These are phyloP conservation scores for Pleodorina starrii DNA, from an alignment of 139 green algal species.

Conservation along the genomic window DNA sequence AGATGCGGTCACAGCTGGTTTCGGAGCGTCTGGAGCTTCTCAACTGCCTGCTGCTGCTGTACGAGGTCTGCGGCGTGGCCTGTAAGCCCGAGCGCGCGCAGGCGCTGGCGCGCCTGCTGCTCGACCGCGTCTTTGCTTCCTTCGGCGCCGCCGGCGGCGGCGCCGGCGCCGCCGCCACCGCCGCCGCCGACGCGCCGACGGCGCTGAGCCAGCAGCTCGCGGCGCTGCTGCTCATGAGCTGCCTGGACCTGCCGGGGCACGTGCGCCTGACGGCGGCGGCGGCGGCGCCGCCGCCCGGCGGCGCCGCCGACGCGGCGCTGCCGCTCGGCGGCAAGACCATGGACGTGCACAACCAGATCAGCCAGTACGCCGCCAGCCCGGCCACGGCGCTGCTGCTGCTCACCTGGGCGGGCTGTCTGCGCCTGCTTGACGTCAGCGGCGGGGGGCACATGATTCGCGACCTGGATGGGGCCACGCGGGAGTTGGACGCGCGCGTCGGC, in stretches of 20 bases:
- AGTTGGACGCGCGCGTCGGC: constrained; percentile 19
- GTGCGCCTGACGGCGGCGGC: not conserved
- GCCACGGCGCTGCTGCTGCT: constrained; percentile 54
- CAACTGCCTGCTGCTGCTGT: constrained; percentile 72
- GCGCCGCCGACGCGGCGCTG: not conserved
- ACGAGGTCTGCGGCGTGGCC: constrained; percentile 63
- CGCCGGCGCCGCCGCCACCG: not conserved
- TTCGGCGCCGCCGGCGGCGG: not conserved
- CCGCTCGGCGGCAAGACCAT: constrained; percentile 58
- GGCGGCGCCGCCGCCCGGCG: not conserved
- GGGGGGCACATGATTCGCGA: not conserved
- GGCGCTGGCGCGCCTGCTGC: constrained; percentile 65
- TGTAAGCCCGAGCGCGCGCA: constrained; percentile 65
- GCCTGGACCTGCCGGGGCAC: constrained; percentile 63
- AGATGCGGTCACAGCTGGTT: constrained; percentile 51
- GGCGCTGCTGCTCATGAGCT: constrained; percentile 64
- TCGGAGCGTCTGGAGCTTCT: constrained; percentile 75
- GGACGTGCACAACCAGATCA: constrained; percentile 58
- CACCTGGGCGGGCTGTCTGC: constrained; percentile 52
- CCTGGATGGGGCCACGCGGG: constrained; percentile 33
- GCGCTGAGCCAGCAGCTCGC: constrained; percentile 38
- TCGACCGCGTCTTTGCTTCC: constrained; percentile 57
- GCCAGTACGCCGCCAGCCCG: constrained; percentile 28
- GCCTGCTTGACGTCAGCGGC: constrained; percentile 4
- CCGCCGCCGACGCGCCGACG: not conserved